These are phyloP conservation scores for Cladobotryum protrusum DNA, from an alignment of 2,329 filamentous ascomycete species.

Conservation along the genomic window DNA sequence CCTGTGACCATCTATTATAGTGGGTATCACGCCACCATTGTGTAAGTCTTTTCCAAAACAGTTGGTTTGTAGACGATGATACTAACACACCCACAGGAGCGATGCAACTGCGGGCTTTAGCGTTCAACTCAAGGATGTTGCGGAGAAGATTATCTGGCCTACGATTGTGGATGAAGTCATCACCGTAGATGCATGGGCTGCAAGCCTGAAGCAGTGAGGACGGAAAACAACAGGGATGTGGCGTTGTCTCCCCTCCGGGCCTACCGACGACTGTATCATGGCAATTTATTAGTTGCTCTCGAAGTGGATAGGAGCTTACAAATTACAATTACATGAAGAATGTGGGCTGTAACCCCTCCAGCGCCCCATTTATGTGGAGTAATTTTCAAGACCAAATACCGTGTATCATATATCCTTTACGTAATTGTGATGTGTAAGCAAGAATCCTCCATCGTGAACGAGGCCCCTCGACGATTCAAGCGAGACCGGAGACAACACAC, in stretches of 20 bases:
- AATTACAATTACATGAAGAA: too few relatives aligned
- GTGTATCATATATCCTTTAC: too few relatives aligned
- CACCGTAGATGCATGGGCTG: slow-evolving; percentile 1
- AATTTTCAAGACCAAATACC: too few relatives aligned
- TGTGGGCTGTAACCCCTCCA: too few relatives aligned
- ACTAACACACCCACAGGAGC: slow-evolving; percentile 2
- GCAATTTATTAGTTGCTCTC: too few relatives aligned
- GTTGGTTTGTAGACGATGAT: neutral
- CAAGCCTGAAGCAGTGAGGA: neutral
- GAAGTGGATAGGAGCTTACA: too few relatives aligned
- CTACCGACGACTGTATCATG: neutral
- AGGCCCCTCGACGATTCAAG: too few relatives aligned
- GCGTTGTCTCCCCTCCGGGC: too few relatives aligned
- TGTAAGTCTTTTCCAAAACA: neutral
- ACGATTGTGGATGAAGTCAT: slow-evolving; percentile 7
- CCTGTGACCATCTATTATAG: neutral
- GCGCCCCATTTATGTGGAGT: too few relatives aligned
- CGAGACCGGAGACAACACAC: too few relatives aligned
- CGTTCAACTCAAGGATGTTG: slow-evolving; percentile 4
- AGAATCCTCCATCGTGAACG: too few relatives aligned
- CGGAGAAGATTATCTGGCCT: slow-evolving; percentile 8
- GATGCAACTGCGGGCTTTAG: slow-evolving; percentile 10
- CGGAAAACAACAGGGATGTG: neutral
- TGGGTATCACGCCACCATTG: slow-evolving; percentile 9
- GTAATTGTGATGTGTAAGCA: too few relatives aligned